Evolutionary conservation across 352 stramenopile genomes (phyloP), one percentile per base, ranked within the genome.

Genomic region (Phytophthora pini): DNA sequence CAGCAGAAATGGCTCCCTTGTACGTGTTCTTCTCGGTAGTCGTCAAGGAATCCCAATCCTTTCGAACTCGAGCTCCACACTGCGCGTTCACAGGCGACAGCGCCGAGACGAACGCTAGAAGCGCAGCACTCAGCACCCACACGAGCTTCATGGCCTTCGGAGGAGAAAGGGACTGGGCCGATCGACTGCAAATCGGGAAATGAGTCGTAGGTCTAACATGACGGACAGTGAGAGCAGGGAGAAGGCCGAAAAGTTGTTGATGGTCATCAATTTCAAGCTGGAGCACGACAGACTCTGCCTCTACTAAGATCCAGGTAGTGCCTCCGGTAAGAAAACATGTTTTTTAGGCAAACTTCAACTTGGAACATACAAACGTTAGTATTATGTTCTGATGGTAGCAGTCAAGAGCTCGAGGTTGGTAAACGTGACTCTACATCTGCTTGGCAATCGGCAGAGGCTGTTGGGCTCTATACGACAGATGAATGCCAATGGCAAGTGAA

Each of bases 11-110:
- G 7, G 81, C 81, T 29, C 60, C 60, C 45, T 82, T 78, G 63
- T 88, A 90, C 13, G 74, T 76, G 12, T 43, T 32, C 40, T 90
- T 79, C 22, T 90, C 79, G 0, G 17, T 27, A 0, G 43, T 31
- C 1, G 77, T 61, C 22, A 83, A 38, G 6, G 58, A 24, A 17
- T 76, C 68, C 79, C 47, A 55, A 1, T 55, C 47, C 17, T 55
- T 55, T 65, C 77, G 74, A 2, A 84, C 57, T 38, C 79, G 77
- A 10, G 72, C 39, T 7, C 72, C 70, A 24, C 76, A 79, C 13
- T 68, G 53, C n/a, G 58, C 57, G 6, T 53, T 17, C 8, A 54
- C 47, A 2, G 29, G 43, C 0, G 50, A n/a, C 17, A 51, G 1
- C 12, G 47, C 50, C 6, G 47, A 56, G 4, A 56, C 26, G 4